phyloP scores from a whole-genome alignment of 2,329 filamentous ascomycete genomes.

The Stromatinia cepivora region DNA sequence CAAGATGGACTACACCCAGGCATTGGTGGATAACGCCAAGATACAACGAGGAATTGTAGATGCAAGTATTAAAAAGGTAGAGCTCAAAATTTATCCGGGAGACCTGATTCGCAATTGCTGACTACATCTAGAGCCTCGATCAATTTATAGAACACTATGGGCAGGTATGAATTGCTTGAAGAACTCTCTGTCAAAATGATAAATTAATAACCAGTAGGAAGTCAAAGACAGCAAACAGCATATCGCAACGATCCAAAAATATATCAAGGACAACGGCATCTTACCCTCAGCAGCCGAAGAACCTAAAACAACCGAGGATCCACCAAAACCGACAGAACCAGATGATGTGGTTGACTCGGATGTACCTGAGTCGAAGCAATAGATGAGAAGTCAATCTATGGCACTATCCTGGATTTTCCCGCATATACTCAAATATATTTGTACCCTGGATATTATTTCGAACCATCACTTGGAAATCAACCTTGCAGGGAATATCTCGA shows the following conservation, averaged over 20 bases:
- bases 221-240: neutral
- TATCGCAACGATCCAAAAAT: slow-evolving; percentile 3
- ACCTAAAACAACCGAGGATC: neutral
- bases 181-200: neutral
- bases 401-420: neutral
- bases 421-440: neutral
- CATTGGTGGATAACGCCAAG: neutral
- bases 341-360: neutral
- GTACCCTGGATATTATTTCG: neutral
- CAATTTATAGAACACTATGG: neutral
- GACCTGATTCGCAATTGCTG: neutral
- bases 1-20: neutral
- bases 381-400: neutral
- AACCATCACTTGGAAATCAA: neutral
- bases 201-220: neutral
- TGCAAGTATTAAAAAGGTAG: neutral
- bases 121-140: neutral
- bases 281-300: neutral
- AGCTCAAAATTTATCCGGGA: neutral
- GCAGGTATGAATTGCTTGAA: neutral
- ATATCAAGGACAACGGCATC: neutral
- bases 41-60: neutral
- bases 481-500: too few relatives aligned
- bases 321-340: neutral
- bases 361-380: neutral